These are phyloP conservation scores for Myxozyma geophila DNA, from an alignment of 805 yeast species.

Conservation along the genomic window DNA sequence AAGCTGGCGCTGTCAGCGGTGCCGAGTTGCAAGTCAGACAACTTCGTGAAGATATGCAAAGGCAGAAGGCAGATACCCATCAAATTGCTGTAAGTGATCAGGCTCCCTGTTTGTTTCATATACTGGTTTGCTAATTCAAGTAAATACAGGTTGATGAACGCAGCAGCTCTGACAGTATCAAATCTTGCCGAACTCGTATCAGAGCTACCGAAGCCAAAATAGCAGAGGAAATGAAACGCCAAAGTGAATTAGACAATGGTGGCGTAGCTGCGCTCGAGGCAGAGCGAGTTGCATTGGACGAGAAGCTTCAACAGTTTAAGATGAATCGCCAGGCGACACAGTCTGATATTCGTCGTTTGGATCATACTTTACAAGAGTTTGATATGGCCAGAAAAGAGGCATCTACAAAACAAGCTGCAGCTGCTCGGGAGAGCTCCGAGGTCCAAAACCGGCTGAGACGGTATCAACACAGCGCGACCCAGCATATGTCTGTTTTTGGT, in stretches of 20 bases:
- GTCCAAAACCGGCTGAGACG: conserved; percentile 9
- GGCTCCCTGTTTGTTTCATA: too few species aligned
- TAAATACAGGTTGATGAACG: conserved; percentile 6
- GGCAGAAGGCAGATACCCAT: conserved; percentile 3
- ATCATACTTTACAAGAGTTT: conserved; percentile 40
- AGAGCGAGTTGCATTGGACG: conserved; percentile 6
- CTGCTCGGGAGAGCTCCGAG: conserved; percentile 26
- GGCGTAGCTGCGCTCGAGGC: conserved; percentile 8
- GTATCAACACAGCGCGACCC: conserved; percentile 32
- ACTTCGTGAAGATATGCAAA: conserved; percentile 2
- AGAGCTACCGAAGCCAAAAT: background rate
- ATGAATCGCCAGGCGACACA: background rate
- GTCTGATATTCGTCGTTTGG: conserved; percentile 23
- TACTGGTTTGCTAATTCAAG: background rate
- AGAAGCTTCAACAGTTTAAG: conserved; percentile 3
- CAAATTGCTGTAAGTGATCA: conserved; percentile 7
- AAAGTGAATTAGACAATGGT: conserved; percentile 9
- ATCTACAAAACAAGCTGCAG: background rate
- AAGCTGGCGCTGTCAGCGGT: background rate
- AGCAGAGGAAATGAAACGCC: conserved; percentile 3
- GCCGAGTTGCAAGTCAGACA: background rate
- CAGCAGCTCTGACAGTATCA: background rate
- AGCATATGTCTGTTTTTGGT: conserved; percentile 57
- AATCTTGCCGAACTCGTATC: conserved; percentile 5
- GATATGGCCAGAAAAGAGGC: conserved; percentile 37